These are phyloP conservation scores for Backusella macrospora DNA, from an alignment of 192 early-diverging fungal genomes.

Conservation along the genomic window DNA sequence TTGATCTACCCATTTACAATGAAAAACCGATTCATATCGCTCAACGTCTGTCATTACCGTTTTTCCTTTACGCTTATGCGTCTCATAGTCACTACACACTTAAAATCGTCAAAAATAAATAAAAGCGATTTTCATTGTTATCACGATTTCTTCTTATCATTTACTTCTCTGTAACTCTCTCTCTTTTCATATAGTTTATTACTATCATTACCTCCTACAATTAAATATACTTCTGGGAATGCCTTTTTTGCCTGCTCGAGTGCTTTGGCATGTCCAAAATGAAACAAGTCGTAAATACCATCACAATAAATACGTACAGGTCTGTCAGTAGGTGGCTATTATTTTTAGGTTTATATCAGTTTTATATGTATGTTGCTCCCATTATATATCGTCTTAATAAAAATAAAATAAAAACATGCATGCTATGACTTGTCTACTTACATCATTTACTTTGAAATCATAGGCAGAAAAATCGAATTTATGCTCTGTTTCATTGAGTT, in stretches of 20 bases:
- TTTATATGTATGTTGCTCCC: neutral
- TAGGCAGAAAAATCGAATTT: conserved; percentile 12
- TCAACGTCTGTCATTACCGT: conserved; percentile 80
- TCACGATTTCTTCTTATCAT: neutral
- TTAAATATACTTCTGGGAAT: conserved; percentile 70
- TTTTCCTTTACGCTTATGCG: conserved; percentile 79
- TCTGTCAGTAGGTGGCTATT: conserved; percentile 59
- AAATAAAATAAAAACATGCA: conserved; percentile 3
- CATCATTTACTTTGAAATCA: conserved; percentile 21
- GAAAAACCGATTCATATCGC: conserved; percentile 77
- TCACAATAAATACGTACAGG: conserved; percentile 81
- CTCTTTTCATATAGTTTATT: neutral
- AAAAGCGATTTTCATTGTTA: neutral
- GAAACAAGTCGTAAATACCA: conserved; percentile 82
- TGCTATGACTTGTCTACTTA: neutral
- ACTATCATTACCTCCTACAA: conserved; percentile 63
- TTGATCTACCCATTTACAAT: conserved; percentile 86
- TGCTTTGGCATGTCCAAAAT: conserved; percentile 76
- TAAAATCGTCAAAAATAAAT: neutral
- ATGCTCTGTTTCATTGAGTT: neutral
- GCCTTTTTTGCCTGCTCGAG: conserved; percentile 82
- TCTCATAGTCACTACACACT: conserved; percentile 74
- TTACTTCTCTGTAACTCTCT: neutral
- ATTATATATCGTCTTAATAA: neutral
- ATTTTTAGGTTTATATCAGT: neutral